Base-by-base conservation (phyloP, 805 yeast species). In the Saccharomycopsis lassenensis region DNA sequence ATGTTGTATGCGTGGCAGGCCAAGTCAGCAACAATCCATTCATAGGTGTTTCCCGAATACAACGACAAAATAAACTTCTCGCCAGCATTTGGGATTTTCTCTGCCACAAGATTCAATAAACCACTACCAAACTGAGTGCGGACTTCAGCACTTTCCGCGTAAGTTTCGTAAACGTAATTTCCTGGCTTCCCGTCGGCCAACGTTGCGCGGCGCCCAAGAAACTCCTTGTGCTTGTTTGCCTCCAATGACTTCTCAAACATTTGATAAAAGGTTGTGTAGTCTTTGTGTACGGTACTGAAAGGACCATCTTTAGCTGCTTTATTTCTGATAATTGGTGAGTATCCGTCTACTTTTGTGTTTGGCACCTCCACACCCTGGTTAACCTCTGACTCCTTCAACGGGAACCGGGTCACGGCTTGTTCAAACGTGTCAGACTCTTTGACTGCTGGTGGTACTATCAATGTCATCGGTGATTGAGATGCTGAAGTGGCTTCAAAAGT, bases 11-110 rank as follows among this genome's bases (percentile, higher is more conserved):
- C 65, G 31, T 64, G 66, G 48, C 80, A 71, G 0, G 86, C 86
- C 47, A 79, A 54, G 56, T 81, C 89, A 24, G 79, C 55, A 12
- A 79, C 51, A 22, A 68, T 63, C 91, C 91, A 80, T 54, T 80
- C 83, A 8, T 69, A 63, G 31, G 73, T 61, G 51, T 78, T 78
- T 15, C 65, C 46, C 3, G 41, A 39, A 53, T 52, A 43, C 40
- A 45, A 35, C 45, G 37, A 8, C 30, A 40, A 10, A 41, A 29
- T 37, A 35, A 48, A 41, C 34, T 40, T 54, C 5, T 53, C 55
- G 27, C 52, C 51, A 27, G 48, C 48, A 17, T 33, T 33, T 21
- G 35, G 32, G n/a, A 40, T 32, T 3, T 46, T 35, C 7, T 40
- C 23, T 2, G 36, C 44, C 22, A 65, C 58, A 19, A 54, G 47